phyloP scores from a whole-genome alignment of 306 rosid genomes.

The Lupinus albus region DNA sequence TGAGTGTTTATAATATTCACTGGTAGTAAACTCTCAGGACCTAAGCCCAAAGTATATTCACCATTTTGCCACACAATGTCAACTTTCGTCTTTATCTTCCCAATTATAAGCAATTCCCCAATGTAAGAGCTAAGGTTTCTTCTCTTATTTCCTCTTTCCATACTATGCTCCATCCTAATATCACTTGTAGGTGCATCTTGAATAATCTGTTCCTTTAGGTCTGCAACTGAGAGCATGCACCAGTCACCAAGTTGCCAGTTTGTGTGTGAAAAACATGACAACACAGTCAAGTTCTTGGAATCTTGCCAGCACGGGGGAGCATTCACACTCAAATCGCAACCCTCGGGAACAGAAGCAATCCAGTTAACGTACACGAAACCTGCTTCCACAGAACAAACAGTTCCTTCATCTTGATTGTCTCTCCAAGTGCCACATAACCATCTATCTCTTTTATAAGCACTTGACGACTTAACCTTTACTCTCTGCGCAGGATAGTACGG shows the following conservation, averaged over 20 bases:
- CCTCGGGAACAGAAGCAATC: constrained; percentile 62
- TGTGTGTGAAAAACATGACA: constrained; percentile 70
- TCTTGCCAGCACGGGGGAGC: constrained; percentile 67
- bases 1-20: constrained; percentile 65
- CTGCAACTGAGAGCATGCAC: constrained; percentile 69
- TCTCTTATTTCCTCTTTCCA: constrained; percentile 48
- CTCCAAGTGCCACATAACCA: constrained; percentile 89
- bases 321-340: constrained; percentile 47
- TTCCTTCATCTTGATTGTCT: constrained; percentile 72
- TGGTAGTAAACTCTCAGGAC: constrained; percentile 69
- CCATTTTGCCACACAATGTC: constrained; percentile 94
- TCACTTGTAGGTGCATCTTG: constrained; percentile 40
- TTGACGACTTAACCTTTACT: constrained; percentile 61
- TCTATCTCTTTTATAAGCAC: constrained; percentile 61
- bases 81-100: constrained; percentile 82
- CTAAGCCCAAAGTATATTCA: constrained; percentile 57
- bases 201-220: constrained; percentile 35
- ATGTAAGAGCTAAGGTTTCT: constrained; percentile 46
- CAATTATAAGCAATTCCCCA: constrained; percentile 61
- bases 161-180: constrained; percentile 44
- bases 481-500: constrained; percentile 95
- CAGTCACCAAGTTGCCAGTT: constrained; percentile 98
- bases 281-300: constrained; percentile 62
- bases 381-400: constrained; percentile 74
- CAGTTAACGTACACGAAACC: constrained; percentile 77